phyloP scores from a whole-genome alignment of 805 yeast species.

The Cyberlindnera lachancei region DNA sequence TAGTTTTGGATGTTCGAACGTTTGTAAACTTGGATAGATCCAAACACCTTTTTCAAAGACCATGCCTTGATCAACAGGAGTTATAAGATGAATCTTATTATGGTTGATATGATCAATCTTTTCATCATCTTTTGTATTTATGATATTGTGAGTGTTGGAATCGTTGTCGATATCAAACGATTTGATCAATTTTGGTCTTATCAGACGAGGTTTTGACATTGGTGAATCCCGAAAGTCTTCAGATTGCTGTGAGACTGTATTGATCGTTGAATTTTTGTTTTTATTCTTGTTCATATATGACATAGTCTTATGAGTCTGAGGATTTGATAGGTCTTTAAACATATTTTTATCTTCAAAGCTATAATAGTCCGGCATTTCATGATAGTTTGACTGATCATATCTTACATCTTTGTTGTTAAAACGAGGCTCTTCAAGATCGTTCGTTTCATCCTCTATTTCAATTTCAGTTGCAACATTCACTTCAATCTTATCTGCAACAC shows the following conservation, averaged over 20 bases:
- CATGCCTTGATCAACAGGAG: constrained; percentile 21
- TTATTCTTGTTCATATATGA: too few relatives aligned
- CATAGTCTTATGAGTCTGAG: constrained; percentile 12
- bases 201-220: constrained; percentile 18
- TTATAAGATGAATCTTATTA: constrained; percentile 12
- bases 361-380: constrained; percentile 8
- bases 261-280: too few relatives aligned
- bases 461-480: too few relatives aligned
- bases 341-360: constrained; percentile 20
- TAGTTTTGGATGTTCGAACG: not conserved
- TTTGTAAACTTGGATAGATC: constrained; percentile 10
- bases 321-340: constrained; percentile 8
- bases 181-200: constrained; percentile 4
- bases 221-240: constrained; percentile 18
- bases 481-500: too few relatives aligned
- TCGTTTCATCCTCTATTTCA: too few relatives aligned
- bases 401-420: not conserved
- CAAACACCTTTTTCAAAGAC: constrained; percentile 15
- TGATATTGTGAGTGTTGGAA: too few relatives aligned
- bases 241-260: too few relatives aligned
- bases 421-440: not conserved
- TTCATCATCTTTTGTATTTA: too few relatives aligned
- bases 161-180: too few relatives aligned
- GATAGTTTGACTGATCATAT: too few relatives aligned
- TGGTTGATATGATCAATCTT: too few relatives aligned